Evolutionary conservation across 257 asterid species (phyloP).

Genomic region (Ajuga chamaepitys): DNA sequence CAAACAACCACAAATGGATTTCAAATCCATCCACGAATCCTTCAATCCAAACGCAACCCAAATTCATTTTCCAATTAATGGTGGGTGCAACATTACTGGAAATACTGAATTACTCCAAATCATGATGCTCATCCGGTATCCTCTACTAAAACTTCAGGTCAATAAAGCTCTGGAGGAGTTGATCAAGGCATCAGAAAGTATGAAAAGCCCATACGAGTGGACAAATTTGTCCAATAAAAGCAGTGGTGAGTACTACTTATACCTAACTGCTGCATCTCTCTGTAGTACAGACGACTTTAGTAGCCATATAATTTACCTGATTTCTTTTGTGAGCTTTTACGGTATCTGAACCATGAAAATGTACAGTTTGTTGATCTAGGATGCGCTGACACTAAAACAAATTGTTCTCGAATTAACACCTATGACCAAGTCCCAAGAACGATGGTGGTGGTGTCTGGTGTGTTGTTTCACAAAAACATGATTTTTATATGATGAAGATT

Average conservation of each 20-base stretch:
- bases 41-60: too few species aligned
- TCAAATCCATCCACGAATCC: too few species aligned
- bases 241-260: constrained; percentile 46
- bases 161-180: constrained; percentile 68
- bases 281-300: constrained; percentile 3
- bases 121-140: neutral
- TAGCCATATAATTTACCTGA: neutral
- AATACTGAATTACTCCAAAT: neutral
- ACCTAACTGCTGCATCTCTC: constrained; percentile 3
- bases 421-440: constrained; percentile 7
- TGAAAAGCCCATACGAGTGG: constrained; percentile 49
- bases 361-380: neutral
- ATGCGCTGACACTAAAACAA: neutral
- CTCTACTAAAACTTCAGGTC: constrained; percentile 46
- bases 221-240: constrained; percentile 68
- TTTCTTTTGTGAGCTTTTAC: neutral
- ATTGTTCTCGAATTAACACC: neutral
- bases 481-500: neutral
- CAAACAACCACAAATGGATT: too few species aligned
- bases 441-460: constrained; percentile 10
- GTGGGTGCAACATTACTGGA: neutral
- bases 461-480: neutral
- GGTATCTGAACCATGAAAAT: neutral
- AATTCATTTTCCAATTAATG: neutral
- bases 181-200: constrained; percentile 59